Conservation (phyloP, 805 yeast species). For the Yarrowia sp. region DNA sequence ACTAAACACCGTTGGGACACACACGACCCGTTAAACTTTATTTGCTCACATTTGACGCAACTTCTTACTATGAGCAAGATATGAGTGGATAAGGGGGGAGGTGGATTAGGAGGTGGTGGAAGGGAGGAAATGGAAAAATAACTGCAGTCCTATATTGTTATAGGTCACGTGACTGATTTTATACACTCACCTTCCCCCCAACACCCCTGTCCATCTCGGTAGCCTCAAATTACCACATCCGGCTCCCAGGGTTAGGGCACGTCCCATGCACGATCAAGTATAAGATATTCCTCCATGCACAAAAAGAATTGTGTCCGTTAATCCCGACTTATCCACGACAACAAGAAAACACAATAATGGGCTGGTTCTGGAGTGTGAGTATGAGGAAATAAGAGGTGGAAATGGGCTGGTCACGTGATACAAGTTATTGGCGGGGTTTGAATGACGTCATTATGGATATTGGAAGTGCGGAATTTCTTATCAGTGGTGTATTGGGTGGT, state of each 20-base stretch:
- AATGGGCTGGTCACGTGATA: too few relatives aligned
- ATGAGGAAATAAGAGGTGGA: background rate
- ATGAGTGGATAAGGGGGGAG: slow-evolving; percentile 1
- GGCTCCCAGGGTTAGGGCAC: background rate
- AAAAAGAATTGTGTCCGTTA: slow-evolving; percentile 19
- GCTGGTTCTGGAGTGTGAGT: slow-evolving; percentile 39
- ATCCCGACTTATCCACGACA: background rate
- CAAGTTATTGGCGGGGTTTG: too few relatives aligned
- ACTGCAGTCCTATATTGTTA: too few relatives aligned
- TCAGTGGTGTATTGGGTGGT: background rate
- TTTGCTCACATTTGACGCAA: slow-evolving; percentile 5
- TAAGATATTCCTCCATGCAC: slow-evolving; percentile 19
- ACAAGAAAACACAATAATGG: slow-evolving; percentile 7
- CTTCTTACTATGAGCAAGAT: slow-evolving; percentile 22
- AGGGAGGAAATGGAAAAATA: too few relatives aligned
- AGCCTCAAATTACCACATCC: background rate
- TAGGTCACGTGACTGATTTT: too few relatives aligned
- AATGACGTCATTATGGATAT: background rate
- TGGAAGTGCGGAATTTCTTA: background rate
- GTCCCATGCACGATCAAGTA: slow-evolving; percentile 8
- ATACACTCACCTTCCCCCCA: background rate
- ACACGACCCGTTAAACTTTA: slow-evolving; percentile 11
- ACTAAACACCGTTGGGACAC: background rate
- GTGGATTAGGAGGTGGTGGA: too few relatives aligned
- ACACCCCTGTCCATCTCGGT: too few relatives aligned